Percentiles rank a stretch among this genome's conserved stretches.
Conservation (phyloP, 495 filamentous ascomycete genomes). For the Monascus purpureus region DNA sequence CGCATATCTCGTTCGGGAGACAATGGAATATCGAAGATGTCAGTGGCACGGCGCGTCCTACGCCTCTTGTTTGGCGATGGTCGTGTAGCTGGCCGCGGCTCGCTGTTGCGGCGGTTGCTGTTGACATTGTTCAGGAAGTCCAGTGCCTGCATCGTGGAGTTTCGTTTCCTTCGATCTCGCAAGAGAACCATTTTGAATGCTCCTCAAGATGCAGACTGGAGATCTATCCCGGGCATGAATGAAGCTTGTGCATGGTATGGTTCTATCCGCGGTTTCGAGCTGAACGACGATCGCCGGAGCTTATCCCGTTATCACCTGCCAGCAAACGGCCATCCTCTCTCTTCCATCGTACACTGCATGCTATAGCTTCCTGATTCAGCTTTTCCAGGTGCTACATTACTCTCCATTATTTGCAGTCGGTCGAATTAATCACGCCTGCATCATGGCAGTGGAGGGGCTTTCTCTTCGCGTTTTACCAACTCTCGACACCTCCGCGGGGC, state of each 20-base stretch:
- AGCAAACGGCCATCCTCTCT: too few relatives aligned
- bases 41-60: not conserved
- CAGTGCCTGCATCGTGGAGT: conserved; percentile 5
- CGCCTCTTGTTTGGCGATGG: not conserved
- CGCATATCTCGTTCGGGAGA: too few relatives aligned
- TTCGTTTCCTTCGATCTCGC: conserved; percentile 8
- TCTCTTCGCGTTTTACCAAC: conserved; percentile 16
- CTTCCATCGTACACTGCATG: too few relatives aligned
- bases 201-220: not conserved
- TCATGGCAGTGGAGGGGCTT: conserved; percentile 13
- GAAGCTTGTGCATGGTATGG: too few relatives aligned
- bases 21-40: not conserved
- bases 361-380: not conserved
- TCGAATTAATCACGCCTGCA: too few relatives aligned
- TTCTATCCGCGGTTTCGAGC: too few relatives aligned
- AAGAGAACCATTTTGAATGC: conserved; percentile 4
- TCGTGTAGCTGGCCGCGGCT: not conserved
- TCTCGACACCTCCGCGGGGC: conserved; percentile 15
- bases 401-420: too few relatives aligned
- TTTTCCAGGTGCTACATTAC: not conserved
- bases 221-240: not conserved
- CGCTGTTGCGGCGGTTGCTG: not conserved
- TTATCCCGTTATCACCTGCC: too few relatives aligned
- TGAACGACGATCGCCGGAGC: too few relatives aligned
- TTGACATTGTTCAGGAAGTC: conserved; percentile 12